phyloP scores from a whole-genome alignment of 257 asterid genomes.

The Thymus mandschuricus region DNA sequence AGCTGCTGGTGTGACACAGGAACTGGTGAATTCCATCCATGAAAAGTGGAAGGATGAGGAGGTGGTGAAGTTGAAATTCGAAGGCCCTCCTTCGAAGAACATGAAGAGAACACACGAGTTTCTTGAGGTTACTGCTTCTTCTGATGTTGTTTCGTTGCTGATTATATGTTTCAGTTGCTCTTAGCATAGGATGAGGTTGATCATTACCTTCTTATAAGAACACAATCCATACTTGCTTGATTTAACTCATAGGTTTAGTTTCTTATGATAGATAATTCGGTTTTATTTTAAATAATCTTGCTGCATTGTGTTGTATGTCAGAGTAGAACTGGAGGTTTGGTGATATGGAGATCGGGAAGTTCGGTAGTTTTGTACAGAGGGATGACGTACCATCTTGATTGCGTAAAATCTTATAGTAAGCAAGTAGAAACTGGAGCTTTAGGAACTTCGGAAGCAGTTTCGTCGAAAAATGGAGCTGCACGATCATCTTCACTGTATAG shows the following conservation, averaged over 20 bases:
- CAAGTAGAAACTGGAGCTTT: constrained; percentile 35
- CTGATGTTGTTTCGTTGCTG: background rate
- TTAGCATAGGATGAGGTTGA: background rate
- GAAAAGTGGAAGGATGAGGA: constrained; percentile 83
- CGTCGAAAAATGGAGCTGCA: constrained; percentile 33
- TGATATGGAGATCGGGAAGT: constrained; percentile 92
- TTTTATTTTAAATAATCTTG: constrained; percentile 22
- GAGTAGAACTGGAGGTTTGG: constrained; percentile 91
- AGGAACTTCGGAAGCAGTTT: constrained; percentile 38
- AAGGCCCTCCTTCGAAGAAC: constrained; percentile 78
- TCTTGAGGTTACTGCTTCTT: constrained; percentile 69
- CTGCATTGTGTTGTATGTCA: constrained; percentile 50
- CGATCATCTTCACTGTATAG: constrained; percentile 35
- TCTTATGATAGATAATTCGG: constrained; percentile 9
- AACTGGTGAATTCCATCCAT: constrained; percentile 64
- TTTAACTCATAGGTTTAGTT: background rate
- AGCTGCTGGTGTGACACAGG: constrained; percentile 78
- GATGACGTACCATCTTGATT: constrained; percentile 67
- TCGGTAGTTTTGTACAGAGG: constrained; percentile 84
- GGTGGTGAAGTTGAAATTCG: constrained; percentile 82
- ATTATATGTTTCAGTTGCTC: background rate
- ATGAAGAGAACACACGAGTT: constrained; percentile 82
- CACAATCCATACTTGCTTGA: background rate
- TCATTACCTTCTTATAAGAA: background rate
- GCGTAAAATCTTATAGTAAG: constrained; percentile 64